Percentiles rank a stretch among this genome's conserved stretches.
phyloP scores from a whole-genome alignment of 2,329 filamentous ascomycete species.

The Neurospora crassa region DNA sequence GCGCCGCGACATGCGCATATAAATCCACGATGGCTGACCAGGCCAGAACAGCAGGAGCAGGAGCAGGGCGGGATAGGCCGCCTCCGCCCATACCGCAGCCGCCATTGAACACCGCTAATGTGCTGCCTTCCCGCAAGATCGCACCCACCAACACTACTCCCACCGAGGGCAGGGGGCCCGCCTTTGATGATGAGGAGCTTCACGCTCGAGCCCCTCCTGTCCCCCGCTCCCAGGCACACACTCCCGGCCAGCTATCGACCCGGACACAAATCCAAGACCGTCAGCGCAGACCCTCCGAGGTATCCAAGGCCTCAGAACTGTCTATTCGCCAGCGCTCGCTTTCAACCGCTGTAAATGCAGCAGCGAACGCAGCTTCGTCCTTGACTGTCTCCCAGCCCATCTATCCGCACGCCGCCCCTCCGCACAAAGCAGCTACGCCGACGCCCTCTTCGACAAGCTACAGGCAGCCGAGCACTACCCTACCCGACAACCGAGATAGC shows the following conservation, averaged over 20 bases:
- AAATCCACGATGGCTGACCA: constrained; percentile 34
- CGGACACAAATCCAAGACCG: constrained; percentile 48
- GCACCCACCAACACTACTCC: constrained; percentile 20
- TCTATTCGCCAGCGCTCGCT: constrained; percentile 46
- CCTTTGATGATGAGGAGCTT: constrained; percentile 23
- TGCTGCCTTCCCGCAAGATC: constrained; percentile 46
- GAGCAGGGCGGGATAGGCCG: constrained; percentile 13
- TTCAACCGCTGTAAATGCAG: constrained; percentile 28
- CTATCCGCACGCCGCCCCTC: constrained; percentile 1
- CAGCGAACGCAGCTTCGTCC: constrained; percentile 17
- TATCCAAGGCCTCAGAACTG: constrained; percentile 30
- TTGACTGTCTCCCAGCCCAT: constrained; percentile 10
- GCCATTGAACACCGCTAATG: constrained; percentile 30
- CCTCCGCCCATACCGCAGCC: constrained; percentile 20
- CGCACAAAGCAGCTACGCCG: constrained; percentile 9
- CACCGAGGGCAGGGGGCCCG: constrained; percentile 17
- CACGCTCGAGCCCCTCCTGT: constrained; percentile 29
- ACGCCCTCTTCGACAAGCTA: constrained; percentile 14
- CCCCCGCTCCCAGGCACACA: constrained; percentile 42
- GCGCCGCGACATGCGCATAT: constrained; percentile 20
- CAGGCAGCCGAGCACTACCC: constrained; percentile 16
- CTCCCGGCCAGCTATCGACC: constrained; percentile 50
- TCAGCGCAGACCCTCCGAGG: constrained; percentile 31
- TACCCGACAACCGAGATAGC: constrained; percentile 13
- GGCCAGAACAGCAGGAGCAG: constrained; percentile 18